Percentiles rank a stretch among this genome's conserved stretches.
Conservation (phyloP, 495 filamentous ascomycete genomes). For the Hypomontagnella submonticulosa region DNA sequence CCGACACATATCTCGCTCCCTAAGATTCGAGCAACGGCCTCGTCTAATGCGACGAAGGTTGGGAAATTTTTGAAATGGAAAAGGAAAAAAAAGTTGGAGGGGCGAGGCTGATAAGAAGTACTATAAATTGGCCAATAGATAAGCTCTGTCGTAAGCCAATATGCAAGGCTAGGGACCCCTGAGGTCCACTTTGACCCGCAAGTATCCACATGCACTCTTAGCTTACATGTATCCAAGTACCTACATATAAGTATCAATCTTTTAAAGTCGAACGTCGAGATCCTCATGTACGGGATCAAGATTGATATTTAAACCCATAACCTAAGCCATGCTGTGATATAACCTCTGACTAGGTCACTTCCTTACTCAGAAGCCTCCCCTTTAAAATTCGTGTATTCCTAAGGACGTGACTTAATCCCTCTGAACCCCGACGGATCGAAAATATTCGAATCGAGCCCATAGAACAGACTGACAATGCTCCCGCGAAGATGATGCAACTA, state of each 20-base stretch:
- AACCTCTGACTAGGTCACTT: background rate
- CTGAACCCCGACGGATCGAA: too few species aligned
- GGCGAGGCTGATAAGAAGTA: slow-evolving; percentile 33
- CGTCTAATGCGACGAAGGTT: slow-evolving; percentile 27
- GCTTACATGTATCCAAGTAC: slow-evolving; percentile 23
- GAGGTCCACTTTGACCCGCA: background rate
- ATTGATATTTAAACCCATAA: slow-evolving; percentile 1
- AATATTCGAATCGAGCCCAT: too few species aligned
- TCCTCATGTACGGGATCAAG: background rate
- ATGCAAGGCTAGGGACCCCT: slow-evolving; percentile 23
- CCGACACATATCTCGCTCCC: background rate
- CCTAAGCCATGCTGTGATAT: background rate
- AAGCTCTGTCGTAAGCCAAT: background rate
- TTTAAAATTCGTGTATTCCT: too few species aligned
- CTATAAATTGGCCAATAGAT: slow-evolving; percentile 18
- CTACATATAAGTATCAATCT: background rate
- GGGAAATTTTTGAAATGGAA: slow-evolving; percentile 32
- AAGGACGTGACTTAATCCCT: too few species aligned
- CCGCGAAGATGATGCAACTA: slow-evolving; percentile 37
- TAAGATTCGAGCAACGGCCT: background rate
- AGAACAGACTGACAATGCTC: slow-evolving; percentile 11
- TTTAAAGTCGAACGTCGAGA: background rate
- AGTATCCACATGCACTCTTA: slow-evolving; percentile 1
- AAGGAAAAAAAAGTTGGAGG: slow-evolving; percentile 46
- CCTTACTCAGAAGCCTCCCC: background rate